These are phyloP conservation scores for Neckera pumila DNA, from an alignment of 225 moss, liverwort and hornwort genomes.

Conservation along the genomic window DNA sequence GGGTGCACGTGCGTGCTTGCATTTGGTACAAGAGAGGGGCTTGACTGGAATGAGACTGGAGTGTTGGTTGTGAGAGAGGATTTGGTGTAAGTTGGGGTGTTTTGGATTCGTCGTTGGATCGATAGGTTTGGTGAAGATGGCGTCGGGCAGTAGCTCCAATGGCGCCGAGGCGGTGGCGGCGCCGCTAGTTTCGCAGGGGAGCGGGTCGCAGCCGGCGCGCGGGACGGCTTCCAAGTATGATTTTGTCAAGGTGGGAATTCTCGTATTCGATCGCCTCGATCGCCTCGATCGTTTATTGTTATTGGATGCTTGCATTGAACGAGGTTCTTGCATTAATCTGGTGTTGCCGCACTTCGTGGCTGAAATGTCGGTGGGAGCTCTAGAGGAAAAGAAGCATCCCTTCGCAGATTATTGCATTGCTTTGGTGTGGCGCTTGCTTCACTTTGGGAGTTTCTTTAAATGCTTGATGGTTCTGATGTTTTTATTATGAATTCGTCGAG, in stretches of 20 bases:
- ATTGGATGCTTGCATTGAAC: not conserved
- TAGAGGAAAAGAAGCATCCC: not conserved
- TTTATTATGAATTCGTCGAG: not conserved
- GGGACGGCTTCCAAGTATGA: conserved; percentile 96
- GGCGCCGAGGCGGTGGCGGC: not conserved
- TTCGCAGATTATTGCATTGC: not conserved
- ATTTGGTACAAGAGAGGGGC: not conserved
- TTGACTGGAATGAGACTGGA: not conserved
- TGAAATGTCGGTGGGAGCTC: not conserved
- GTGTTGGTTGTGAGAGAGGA: not conserved
- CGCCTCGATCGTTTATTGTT: not conserved
- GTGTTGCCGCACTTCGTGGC: not conserved
- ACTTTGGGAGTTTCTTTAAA: not conserved
- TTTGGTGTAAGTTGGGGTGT: not conserved
- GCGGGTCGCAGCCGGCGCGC: conserved; percentile 45
- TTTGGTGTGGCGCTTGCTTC: not conserved
- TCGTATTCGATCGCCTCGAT: not conserved
- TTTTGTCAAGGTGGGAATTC: conserved; percentile 68
- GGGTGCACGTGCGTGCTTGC: not conserved
- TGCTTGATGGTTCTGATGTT: not conserved
- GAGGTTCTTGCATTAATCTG: not conserved
- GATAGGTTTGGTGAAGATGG: not conserved
- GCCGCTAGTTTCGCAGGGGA: conserved; percentile 14
- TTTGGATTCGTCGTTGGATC: not conserved
- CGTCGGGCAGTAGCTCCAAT: conserved; percentile 1